phyloP scores from a whole-genome alignment of 2,329 filamentous ascomycete genomes.

The Fusarium dlaminii region DNA sequence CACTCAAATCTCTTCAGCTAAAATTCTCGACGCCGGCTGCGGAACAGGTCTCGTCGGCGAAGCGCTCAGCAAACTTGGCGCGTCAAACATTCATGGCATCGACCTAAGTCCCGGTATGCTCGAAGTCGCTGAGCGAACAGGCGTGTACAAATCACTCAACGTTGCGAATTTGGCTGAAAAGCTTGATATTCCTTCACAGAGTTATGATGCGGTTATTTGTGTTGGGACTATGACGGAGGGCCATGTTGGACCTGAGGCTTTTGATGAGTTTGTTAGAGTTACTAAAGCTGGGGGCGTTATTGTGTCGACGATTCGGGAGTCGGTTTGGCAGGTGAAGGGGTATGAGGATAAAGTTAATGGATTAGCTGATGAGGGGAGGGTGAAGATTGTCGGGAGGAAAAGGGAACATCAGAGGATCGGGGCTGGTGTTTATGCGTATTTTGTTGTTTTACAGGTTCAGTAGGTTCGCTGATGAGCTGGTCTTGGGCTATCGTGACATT shows the following conservation, averaged over 20 bases:
- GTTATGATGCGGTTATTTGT: slow-evolving; percentile 60
- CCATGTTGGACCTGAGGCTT: slow-evolving; percentile 57
- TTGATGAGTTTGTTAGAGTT: slow-evolving; percentile 58
- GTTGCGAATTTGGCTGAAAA: slow-evolving; percentile 54
- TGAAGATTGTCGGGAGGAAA: background rate
- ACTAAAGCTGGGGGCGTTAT: slow-evolving; percentile 55
- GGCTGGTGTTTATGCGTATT: slow-evolving; percentile 11
- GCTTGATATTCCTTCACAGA: slow-evolving; percentile 47
- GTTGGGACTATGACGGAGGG: slow-evolving; percentile 62
- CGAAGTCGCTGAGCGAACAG: slow-evolving; percentile 53
- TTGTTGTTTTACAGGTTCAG: slow-evolving; percentile 8
- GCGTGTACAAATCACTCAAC: slow-evolving; percentile 53
- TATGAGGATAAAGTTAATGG: slow-evolving; percentile 54
- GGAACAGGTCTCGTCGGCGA: slow-evolving; percentile 61
- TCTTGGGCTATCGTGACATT: background rate
- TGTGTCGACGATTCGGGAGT: slow-evolving; percentile 57
- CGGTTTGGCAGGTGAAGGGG: slow-evolving; percentile 56
- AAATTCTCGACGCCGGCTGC: slow-evolving; percentile 60
- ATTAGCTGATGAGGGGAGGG: background rate
- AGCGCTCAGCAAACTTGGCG: slow-evolving; percentile 51
- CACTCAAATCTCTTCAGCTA: background rate
- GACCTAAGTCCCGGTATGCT: slow-evolving; percentile 62
- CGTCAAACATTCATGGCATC: slow-evolving; percentile 55
- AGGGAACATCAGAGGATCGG: slow-evolving; percentile 7
- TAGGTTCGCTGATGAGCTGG: background rate